A percentile compares a stretch with the other conserved stretches of the same genome.
phyloP scores from a whole-genome alignment of 129 eudicot genomes.

The Dittrichia graveolens region DNA sequence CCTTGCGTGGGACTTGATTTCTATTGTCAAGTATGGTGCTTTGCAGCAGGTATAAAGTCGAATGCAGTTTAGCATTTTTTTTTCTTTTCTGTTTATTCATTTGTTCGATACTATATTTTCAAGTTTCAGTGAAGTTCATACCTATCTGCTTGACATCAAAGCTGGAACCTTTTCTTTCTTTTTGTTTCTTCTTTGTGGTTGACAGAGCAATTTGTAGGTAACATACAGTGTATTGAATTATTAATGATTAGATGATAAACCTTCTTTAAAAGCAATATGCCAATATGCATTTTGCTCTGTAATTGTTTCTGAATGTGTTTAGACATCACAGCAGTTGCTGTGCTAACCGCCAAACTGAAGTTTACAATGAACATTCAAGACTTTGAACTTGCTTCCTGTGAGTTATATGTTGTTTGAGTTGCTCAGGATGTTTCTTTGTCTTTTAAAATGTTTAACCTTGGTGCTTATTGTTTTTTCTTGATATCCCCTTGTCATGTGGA shows the following conservation, averaged over 20 bases:
- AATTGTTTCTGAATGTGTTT: conserved; percentile 2
- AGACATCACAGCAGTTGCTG: neutral
- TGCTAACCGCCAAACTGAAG: neutral
- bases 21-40: too few species aligned
- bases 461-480: neutral
- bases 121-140: neutral
- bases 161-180: neutral
- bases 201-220: conserved; percentile 4
- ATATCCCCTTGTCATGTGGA: conserved; percentile 3
- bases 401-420: conserved; percentile 4
- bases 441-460: neutral
- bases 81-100: neutral
- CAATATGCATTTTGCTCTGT: neutral
- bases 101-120: too few species aligned
- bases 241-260: neutral
- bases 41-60: too few species aligned
- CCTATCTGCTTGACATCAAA: neutral
- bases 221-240: neutral
- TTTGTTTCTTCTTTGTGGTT: neutral
- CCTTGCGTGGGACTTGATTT: neutral
- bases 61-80: neutral
- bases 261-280: conserved; percentile 3
- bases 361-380: neutral
- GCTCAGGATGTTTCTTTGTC: neutral
- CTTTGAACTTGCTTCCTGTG: conserved; percentile 11